phyloP scores from a whole-genome alignment of 1,284 basidiomycete species.

The Ceratobasidium sp. region DNA sequence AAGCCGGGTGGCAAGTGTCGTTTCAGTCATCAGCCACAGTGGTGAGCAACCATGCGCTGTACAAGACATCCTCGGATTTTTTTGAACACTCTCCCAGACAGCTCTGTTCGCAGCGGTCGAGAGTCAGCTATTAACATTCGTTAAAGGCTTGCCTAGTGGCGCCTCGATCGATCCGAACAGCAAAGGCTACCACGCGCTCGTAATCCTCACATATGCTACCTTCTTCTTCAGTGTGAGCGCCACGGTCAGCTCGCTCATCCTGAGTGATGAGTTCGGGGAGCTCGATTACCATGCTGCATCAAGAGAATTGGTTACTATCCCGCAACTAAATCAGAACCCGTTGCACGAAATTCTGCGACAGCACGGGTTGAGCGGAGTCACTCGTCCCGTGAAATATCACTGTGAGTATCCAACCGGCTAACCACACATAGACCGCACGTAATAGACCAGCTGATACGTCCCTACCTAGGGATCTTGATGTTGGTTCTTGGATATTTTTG shows the following conservation, averaged over 20 bases:
- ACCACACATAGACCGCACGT: too few relatives aligned
- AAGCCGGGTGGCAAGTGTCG: slow-evolving; percentile 3
- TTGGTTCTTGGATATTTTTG: slow-evolving; percentile 7
- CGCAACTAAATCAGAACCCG: neutral
- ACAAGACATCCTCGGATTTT: neutral
- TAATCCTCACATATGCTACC: neutral
- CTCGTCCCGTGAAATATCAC: neutral
- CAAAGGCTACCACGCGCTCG: neutral
- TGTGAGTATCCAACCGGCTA: neutral
- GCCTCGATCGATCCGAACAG: neutral
- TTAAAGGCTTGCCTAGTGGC: neutral
- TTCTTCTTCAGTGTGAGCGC: slow-evolving; percentile 18
- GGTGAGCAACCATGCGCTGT: neutral
- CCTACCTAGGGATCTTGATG: neutral
- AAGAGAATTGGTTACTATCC: neutral
- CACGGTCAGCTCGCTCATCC: slow-evolving; percentile 10
- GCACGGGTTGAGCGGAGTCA: neutral
- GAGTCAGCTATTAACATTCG: neutral
- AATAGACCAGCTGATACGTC: too few relatives aligned
- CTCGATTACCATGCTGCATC: neutral
- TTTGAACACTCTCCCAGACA: neutral
- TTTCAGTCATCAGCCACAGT: slow-evolving; percentile 15
- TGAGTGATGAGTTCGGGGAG: neutral
- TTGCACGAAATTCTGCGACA: neutral
- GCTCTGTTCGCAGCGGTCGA: slow-evolving; percentile 4